Percentiles rank a stretch among this genome's conserved stretches.
phyloP scores from a whole-genome alignment of 1,284 basidiomycete genomes.

The Puccinia horiana region DNA sequence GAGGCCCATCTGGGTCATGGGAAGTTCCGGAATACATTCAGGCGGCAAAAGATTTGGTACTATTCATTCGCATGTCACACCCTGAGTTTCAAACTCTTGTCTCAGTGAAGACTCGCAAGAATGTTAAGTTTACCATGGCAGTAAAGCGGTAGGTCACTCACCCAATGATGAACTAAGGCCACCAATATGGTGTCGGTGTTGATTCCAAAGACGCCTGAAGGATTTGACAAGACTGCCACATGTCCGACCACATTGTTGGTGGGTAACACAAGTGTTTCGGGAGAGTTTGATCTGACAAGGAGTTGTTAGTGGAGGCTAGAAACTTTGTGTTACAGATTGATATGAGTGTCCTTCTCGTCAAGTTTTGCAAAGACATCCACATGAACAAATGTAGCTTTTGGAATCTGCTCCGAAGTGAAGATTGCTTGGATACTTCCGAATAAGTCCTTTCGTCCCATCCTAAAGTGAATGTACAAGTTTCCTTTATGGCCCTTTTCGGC shows the following conservation, averaged over 20 bases:
- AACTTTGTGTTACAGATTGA: background rate
- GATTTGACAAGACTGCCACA: slow-evolving; percentile 8
- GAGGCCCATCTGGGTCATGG: no score
- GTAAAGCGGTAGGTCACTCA: background rate
- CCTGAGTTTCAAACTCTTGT: background rate
- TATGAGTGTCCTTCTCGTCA: background rate
- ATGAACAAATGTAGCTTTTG: background rate
- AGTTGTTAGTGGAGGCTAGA: background rate
- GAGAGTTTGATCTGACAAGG: background rate
- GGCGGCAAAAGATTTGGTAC: no score
- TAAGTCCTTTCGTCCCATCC: background rate
- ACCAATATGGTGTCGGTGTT: background rate
- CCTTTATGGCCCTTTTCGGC: background rate
- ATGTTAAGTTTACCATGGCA: background rate
- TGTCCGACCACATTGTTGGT: background rate
- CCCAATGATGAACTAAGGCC: slow-evolving; percentile 6
- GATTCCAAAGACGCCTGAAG: background rate
- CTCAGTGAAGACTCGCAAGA: no score
- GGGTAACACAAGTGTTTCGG: background rate
- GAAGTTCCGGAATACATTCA: background rate
- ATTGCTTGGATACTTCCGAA: slow-evolving; percentile 15
- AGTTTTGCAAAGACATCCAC: background rate
- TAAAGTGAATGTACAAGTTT: slow-evolving; percentile 10
- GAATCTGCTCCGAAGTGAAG: background rate
- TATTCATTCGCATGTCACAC: background rate